Evolutionary conservation across 257 asterid genomes (phyloP), one percentile per base, ranked within the genome.

Genomic region (Solanum pennellii): DNA sequence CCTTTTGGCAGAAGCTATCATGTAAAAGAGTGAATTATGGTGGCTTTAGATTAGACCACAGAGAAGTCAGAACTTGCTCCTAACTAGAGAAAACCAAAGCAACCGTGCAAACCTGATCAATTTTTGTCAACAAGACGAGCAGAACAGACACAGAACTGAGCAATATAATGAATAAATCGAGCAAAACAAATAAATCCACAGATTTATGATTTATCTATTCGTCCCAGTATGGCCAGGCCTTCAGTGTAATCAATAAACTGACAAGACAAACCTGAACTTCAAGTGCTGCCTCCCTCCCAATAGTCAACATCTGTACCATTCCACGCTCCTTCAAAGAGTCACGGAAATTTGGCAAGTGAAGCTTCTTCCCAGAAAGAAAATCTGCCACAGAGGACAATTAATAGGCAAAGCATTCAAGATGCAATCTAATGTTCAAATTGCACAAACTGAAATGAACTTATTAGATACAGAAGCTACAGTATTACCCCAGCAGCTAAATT

Each of bases 401-500:
- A 89, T 93, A 91, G 93, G 95, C 86, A 92, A 89, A 91, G 92
- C 90, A 91, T 49, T 92, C 91, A 90, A 92, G 91, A 89, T 86
- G 45, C 94, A 86, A 92, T 93, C 68, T 92, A 93, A 93, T 91
- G 93, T 91, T 90, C 95, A 94, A 92, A 92, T 91, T 89, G 97
- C 95, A 92, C 91, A 94, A 90, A 91, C 93, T 92, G 90, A 93
- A 95, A 60, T 91, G 89, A 93, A 90, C 92, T 89, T 95, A 91
- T 94, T 93, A 89, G 94, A 93, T 88, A 91, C 96, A 91, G 98
- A 96, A 92, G 90, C 95, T 93, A 95, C 94, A 91, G 94, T 95
- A 93, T 97, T 95, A 95, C 98, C 98, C 96, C 98, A 93, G 98
- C 99, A 97, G 97, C 99, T 93, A 93, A 89, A 94, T 89, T 93